A percentile compares a stretch with the other conserved stretches of the same genome.
Evolutionary conservation across 768 basidiomycete species (phyloP).

Genomic region (Naganishia vaughanmartiniae): DNA sequence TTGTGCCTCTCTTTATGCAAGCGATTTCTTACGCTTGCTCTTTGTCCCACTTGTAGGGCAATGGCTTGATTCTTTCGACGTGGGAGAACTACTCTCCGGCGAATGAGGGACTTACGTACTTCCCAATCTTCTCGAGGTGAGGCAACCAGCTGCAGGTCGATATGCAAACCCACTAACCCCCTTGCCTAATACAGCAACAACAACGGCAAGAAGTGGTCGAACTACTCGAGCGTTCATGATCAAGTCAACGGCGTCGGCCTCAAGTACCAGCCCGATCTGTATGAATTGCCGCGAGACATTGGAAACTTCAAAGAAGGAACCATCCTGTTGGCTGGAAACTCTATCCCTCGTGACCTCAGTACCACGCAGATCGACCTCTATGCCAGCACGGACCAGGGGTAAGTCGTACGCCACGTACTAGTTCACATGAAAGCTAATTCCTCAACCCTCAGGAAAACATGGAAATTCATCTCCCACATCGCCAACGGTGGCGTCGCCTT

Average conservation of each 20-base stretch:
- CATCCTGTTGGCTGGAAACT: slow-evolving; percentile 36
- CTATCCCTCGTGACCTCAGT: slow-evolving; percentile 34
- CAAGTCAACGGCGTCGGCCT: slow-evolving; percentile 34
- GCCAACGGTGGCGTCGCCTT: slow-evolving; percentile 33
- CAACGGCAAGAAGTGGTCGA: slow-evolving; percentile 31
- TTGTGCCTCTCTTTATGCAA: not conserved
- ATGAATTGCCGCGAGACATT: slow-evolving; percentile 17
- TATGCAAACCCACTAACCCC: not conserved
- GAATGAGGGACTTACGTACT: slow-evolving; percentile 25
- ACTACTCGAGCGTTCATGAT: slow-evolving; percentile 29
- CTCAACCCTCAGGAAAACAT: slow-evolving; percentile 22
- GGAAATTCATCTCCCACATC: slow-evolving; percentile 36
- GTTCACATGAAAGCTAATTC: not conserved
- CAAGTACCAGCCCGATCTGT: slow-evolving; percentile 33
- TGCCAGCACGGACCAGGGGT: slow-evolving; percentile 34
- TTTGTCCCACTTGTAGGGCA: not conserved
- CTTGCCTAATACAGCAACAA: slow-evolving; percentile 18
- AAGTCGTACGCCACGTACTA: not conserved
- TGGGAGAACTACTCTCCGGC: slow-evolving; percentile 37
- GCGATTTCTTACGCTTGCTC: not conserved
- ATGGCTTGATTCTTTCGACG: slow-evolving; percentile 28
- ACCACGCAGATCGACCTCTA: slow-evolving; percentile 36
- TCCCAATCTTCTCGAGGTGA: slow-evolving; percentile 34
- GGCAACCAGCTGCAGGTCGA: not conserved
- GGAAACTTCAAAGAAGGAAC: slow-evolving; percentile 30